A percentile compares a stretch with the other conserved stretches of the same genome.
Evolutionary conservation across 2,329 filamentous ascomycete species (phyloP).

Genomic region (Dryadomyces sulphureus): DNA sequence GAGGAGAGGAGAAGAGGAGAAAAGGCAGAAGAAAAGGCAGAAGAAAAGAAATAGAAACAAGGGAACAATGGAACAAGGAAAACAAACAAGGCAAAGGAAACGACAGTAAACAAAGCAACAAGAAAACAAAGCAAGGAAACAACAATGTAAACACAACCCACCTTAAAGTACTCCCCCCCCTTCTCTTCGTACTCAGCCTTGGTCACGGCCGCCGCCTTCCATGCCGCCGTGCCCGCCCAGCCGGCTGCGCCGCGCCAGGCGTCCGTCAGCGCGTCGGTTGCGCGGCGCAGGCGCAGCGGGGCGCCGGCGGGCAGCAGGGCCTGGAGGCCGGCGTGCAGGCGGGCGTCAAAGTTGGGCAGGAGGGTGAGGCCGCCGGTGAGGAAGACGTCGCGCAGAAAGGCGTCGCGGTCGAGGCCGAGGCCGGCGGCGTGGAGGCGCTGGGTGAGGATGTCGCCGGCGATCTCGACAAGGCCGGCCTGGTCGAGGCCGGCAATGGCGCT

Average conservation of each 20-base stretch:
- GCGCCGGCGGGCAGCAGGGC: conserved; percentile 57
- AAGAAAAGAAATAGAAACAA: no score
- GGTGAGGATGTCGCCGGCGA: conserved; percentile 75
- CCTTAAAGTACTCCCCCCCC: conserved; percentile 87
- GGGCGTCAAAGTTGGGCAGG: conserved; percentile 75
- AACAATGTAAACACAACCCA: no score
- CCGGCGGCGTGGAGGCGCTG: conserved; percentile 51
- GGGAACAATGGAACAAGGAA: no score
- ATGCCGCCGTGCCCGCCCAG: conserved; percentile 54
- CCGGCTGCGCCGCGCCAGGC: conserved; percentile 85
- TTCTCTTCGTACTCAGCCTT: conserved; percentile 82
- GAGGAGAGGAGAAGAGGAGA: no score
- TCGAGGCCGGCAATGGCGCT: conserved; percentile 74
- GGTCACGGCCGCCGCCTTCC: conserved; percentile 53
- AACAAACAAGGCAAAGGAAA: conserved; percentile 4
- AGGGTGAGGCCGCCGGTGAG: conserved; percentile 86
- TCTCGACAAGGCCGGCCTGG: conserved; percentile 86
- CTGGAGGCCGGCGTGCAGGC: conserved; percentile 57
- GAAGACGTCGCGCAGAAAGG: conserved; percentile 75
- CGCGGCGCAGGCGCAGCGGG: conserved; percentile 55
- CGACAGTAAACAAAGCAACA: conserved; percentile 4
- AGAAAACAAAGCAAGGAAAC: no score
- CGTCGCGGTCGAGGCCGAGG: conserved; percentile 36
- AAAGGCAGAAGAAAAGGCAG: conserved; percentile 4
- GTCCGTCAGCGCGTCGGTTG: conserved; percentile 65